Base-by-base conservation (phyloP, 2,329 filamentous ascomycete species). In the Sodiomyces alkalinus region DNA sequence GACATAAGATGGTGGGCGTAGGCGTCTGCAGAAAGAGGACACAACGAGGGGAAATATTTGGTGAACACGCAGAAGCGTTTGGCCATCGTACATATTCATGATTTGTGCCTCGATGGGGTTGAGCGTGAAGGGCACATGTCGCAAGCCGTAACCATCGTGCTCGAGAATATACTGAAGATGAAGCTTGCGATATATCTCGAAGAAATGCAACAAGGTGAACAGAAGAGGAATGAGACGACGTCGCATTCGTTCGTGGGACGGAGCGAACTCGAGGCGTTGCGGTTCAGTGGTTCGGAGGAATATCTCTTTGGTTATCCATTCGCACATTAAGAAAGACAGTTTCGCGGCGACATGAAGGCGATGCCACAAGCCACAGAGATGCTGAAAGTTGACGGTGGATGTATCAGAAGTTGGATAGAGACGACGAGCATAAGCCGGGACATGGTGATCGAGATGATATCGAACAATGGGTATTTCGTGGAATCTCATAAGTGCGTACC, bases 131-230 rank as follows among this genome's bases (percentile, higher is more conserved):
- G 70, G 64, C 30, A 60, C 56, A 22, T 45, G 54, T 22, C 51
- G 49, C 25, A 77, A 39, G 5, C 69, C 66, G 27, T 62, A 53
- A 9, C 64, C 62, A 21, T 50, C 52, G 31, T 69, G 56, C 26
- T 66, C 55, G 27, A 54, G 51, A 15, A 77, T 58, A 34, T 69
- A 67, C 38, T 68, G 51, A 6, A 74, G 46, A 38, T 76, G 69
- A 3, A 73, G 52, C 21, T 58, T 61, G 33, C 72, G 64, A 41
- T 74, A 75, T 1, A 59, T 71, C 44, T 77, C 72, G 43, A 77
- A 76, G 42, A 77, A 77, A 44, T 77, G 72, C 38, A 76, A 76
- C 15, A 74, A 56, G 9, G 70, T 74, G 38, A 77, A 76, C 11
- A 77, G 55, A 6, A 75, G 46, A 1, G 72, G 72, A 31, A 74